phyloP scores from a whole-genome alignment of 345 rosid genomes.

The Erodium maritimum region DNA sequence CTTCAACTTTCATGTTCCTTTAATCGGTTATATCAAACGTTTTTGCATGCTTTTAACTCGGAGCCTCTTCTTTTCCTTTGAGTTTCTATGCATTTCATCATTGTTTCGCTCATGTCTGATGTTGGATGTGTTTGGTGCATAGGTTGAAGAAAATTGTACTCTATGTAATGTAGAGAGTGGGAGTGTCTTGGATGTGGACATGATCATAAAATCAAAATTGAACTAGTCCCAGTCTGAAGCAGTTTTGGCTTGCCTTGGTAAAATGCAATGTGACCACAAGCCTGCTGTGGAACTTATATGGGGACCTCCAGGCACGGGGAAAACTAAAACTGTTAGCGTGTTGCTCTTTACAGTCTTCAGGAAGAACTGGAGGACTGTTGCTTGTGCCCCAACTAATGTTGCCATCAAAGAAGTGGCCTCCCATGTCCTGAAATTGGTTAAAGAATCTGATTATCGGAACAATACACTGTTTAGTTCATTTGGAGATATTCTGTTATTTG shows the following conservation, averaged over 20 bases:
- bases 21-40: background rate
- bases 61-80: background rate
- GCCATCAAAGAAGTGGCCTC: slow-evolving; percentile 36
- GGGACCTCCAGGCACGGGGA: slow-evolving; percentile 59
- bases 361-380: slow-evolving; percentile 25
- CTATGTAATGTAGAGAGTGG: slow-evolving; percentile 1
- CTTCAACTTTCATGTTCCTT: background rate
- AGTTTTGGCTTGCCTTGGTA: slow-evolving; percentile 15
- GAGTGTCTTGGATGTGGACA: slow-evolving; percentile 3
- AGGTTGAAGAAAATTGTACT: slow-evolving; percentile 21
- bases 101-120: background rate
- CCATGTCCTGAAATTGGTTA: slow-evolving; percentile 26
- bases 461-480: slow-evolving; percentile 5
- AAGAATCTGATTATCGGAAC: slow-evolving; percentile 7
- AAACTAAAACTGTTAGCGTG: slow-evolving; percentile 28
- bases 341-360: slow-evolving; percentile 22
- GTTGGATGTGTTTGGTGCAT: background rate
- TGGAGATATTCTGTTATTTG: slow-evolving; percentile 30
- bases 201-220: no score
- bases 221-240: slow-evolving; percentile 21
- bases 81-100: background rate
- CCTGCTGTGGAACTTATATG: slow-evolving; percentile 27
- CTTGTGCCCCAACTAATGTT: slow-evolving; percentile 41
- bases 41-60: background rate
- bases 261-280: slow-evolving; percentile 16